A percentile compares a stretch with the other conserved stretches of the same genome.
Conservation (phyloP, 2,329 filamentous ascomycete genomes). For the Epichloe elymi region DNA sequence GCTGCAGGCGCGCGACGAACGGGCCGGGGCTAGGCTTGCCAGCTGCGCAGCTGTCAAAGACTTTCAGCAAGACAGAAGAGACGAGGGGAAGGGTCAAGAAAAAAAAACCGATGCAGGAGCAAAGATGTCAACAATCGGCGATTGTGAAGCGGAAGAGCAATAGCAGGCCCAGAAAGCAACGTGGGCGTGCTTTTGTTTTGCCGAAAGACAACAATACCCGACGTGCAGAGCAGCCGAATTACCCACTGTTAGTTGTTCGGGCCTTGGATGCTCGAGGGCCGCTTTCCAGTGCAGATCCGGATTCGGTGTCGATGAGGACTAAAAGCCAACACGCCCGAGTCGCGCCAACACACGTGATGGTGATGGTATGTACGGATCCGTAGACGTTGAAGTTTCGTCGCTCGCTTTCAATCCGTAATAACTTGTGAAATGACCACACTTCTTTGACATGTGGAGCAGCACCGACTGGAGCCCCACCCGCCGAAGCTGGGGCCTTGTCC, state of each 20-base stretch:
- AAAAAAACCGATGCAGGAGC: neutral
- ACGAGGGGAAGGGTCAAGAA: neutral
- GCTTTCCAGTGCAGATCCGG: no score
- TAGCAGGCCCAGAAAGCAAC: neutral
- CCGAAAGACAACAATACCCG: no score
- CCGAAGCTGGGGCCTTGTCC: neutral
- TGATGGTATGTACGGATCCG: no score
- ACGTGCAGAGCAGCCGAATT: neutral
- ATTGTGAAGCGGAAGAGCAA: neutral
- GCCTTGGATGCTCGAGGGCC: no score
- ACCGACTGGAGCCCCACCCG: slow-evolving; percentile 3
- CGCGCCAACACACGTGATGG: no score
- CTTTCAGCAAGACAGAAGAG: neutral
- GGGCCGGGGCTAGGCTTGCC: neutral
- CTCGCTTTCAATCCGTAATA: no score
- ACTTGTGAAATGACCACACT: no score
- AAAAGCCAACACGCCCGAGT: no score
- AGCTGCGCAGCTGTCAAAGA: no score
- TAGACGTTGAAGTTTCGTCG: no score
- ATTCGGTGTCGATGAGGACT: no score
- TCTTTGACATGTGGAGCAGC: neutral
- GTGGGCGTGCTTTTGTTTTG: neutral
- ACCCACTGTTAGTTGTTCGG: neutral
- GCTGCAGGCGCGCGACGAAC: neutral
- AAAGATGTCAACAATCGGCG: neutral